These are phyloP conservation scores for Ophiocordyceps camponoti-saundersi DNA, from an alignment of 2,329 filamentous ascomycete species.

Conservation along the genomic window DNA sequence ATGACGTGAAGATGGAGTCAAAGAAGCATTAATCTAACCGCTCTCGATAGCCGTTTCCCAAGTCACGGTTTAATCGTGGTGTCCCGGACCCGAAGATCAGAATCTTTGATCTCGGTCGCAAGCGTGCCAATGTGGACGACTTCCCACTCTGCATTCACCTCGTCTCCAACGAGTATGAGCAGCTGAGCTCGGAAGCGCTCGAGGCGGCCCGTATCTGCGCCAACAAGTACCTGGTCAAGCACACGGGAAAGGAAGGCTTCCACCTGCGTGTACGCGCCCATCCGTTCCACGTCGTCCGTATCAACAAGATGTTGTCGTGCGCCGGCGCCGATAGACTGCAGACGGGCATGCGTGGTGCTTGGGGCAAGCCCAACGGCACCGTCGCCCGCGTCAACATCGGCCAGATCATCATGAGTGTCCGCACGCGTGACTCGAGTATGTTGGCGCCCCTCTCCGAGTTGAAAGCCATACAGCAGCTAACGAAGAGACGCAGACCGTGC, in stretches of 20 bases:
- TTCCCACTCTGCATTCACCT: constrained; percentile 99
- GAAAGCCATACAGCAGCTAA: constrained; percentile 7
- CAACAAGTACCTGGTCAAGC: constrained; percentile 89
- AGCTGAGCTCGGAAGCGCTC: constrained; percentile 97
- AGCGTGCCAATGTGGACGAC: constrained; percentile 97
- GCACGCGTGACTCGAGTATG: constrained; percentile 84
- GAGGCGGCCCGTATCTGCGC: constrained; percentile 99
- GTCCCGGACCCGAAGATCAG: constrained; percentile 71
- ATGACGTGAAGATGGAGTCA: neutral
- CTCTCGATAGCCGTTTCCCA: constrained; percentile 67
- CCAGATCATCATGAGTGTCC: constrained; percentile 94
- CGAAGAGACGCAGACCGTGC: constrained; percentile 47
- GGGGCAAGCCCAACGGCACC: constrained; percentile 97
- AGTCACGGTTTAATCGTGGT: constrained; percentile 99
- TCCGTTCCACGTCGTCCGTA: constrained; percentile 99
- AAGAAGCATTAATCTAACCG: neutral
- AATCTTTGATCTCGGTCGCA: constrained; percentile 98
- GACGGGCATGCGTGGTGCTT: constrained; percentile 99
- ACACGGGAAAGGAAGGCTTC: constrained; percentile 56
- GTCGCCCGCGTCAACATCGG: constrained; percentile 99
- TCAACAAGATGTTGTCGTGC: constrained; percentile 99
- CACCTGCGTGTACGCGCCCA: constrained; percentile 72
- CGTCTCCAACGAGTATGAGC: constrained; percentile 99
- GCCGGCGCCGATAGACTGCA: constrained; percentile 99
- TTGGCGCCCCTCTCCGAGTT: constrained; percentile 6